phyloP scores from a whole-genome alignment of 306 rosid species.

The Quillaja saponaria region DNA sequence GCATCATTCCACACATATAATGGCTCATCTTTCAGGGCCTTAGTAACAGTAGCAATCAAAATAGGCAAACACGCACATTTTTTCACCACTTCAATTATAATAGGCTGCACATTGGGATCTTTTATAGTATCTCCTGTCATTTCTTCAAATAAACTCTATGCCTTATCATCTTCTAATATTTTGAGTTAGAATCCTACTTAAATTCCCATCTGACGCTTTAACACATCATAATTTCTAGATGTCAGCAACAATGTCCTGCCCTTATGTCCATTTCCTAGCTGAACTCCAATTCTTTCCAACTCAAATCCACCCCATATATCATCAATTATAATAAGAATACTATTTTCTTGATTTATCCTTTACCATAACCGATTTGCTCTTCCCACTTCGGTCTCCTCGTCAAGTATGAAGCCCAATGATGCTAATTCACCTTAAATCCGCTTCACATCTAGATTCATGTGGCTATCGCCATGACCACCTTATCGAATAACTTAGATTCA shows the following conservation, averaged over 20 bases:
- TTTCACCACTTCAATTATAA: not conserved
- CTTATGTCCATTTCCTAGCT: not conserved
- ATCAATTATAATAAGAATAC: conserved; percentile 6
- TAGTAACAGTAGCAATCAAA: conserved; percentile 6
- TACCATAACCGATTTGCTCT: not conserved
- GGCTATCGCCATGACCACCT: not conserved
- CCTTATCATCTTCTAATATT: not conserved
- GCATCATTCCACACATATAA: too few species aligned
- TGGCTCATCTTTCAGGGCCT: not conserved
- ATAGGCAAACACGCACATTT: conserved; percentile 10
- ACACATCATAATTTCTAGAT: not conserved
- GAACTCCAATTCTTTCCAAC: conserved; percentile 25
- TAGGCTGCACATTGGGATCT: not conserved
- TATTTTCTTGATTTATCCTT: not conserved
- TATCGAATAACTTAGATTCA: not conserved
- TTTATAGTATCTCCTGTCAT: not conserved
- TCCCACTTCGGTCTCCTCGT: not conserved
- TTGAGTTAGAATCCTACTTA: not conserved
- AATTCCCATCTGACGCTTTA: not conserved
- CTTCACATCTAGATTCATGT: not conserved
- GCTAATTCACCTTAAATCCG: not conserved
- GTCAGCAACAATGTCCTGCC: conserved; percentile 25
- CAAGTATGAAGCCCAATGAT: not conserved
- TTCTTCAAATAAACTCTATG: conserved; percentile 10
- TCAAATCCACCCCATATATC: conserved; percentile 25